Base-by-base conservation (phyloP, 179 eudicot species). In the Vitellaria paradoxa region DNA sequence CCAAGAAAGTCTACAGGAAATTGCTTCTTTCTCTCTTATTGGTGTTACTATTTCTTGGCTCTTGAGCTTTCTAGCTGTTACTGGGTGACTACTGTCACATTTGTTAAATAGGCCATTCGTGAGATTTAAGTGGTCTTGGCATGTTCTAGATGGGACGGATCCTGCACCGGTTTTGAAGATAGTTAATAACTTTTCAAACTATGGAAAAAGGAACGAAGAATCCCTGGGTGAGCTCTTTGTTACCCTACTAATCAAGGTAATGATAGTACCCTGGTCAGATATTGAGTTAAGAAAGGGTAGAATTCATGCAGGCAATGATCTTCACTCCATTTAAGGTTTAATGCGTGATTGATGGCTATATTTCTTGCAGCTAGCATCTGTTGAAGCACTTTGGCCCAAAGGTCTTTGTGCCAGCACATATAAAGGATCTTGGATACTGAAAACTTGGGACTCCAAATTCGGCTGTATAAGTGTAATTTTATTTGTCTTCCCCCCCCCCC, bases 351-450 rank as follows among this genome's bases (percentile, higher is more conserved):
- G 56, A 62, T 26, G 15, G 76, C 30, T 72, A 50, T 65, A 62
- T 67, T 30, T 60, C 30, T 80, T 81, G 84, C 86, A 93, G 99
- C 85, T 96, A 73, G 89, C 89, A 77, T 89, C 97, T 17, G 91
- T 88, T 40, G 87, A 87, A 76, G 75, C 78, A 65, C 92, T 91
- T 17, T 96, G 97, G 99, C 62, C 80, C 9, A 80, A 81, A 82
- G 98, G 99, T 53, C 92, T 93, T 74, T 96, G 98, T 80, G 98
- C 84, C 26, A 91, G 98, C 83, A 78, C 82, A 12, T 90, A 80
- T 50, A 84, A 88, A 80, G 99, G 88, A 73, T 80, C 87, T 24
- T 96, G 99, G 99, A 85, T 84, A 80, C 75, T 55, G 42, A 91
- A 88, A 82, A 81, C 73, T 49, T 88, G 89, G 89, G 79, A 80